A percentile compares a stretch with the other conserved stretches of the same genome.
Conservation (phyloP, 1,284 basidiomycete genomes). For the Phenoliferia sp. region DNA sequence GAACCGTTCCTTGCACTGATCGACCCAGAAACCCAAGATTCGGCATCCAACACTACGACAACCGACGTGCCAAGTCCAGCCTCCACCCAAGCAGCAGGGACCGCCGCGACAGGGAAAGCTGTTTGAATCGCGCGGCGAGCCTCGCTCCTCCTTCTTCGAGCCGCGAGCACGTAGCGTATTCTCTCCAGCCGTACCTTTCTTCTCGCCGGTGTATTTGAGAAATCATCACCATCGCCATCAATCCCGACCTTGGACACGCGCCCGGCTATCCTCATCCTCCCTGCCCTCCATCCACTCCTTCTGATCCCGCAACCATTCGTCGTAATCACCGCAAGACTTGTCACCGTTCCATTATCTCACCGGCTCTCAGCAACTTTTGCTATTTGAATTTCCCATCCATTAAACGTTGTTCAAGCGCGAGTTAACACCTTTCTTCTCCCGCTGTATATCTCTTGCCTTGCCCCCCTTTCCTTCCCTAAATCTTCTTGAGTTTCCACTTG, state of each 20-base stretch:
- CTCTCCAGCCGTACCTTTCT: background rate
- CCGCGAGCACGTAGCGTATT: background rate
- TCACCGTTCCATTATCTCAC: too few relatives aligned
- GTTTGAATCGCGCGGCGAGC: background rate
- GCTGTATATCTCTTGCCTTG: too few relatives aligned
- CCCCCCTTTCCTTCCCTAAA: too few relatives aligned
- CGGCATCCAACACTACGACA: background rate
- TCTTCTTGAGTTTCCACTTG: too few relatives aligned
- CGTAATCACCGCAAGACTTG: too few relatives aligned
- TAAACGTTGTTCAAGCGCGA: too few relatives aligned
- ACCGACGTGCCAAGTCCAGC: background rate
- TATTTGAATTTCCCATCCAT: too few relatives aligned
- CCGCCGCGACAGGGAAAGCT: background rate
- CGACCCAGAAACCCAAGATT: conserved; percentile 18
- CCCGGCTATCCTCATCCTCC: background rate
- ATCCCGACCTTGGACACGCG: too few relatives aligned
- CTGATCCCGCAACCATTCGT: background rate
- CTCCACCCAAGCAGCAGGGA: background rate
- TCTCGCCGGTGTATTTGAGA: too few relatives aligned
- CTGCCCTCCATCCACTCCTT: background rate
- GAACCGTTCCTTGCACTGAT: conserved; percentile 30
- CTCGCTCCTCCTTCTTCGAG: background rate
- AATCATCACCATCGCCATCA: background rate
- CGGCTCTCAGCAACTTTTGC: too few relatives aligned
- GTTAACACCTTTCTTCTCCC: too few relatives aligned